Base-by-base conservation (phyloP, 257 asterid species). In the Echites panduratus region DNA sequence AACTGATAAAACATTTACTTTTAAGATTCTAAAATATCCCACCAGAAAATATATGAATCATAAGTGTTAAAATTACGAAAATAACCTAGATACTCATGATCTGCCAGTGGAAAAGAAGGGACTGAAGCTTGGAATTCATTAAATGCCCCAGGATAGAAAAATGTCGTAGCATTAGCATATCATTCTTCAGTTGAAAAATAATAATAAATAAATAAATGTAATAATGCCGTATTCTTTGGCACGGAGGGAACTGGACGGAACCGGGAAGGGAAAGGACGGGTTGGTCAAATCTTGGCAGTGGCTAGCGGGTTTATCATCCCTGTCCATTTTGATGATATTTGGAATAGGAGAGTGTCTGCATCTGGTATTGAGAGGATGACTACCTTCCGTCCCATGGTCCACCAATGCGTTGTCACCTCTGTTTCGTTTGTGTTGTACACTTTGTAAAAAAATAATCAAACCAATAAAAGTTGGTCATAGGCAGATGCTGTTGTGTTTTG, bases 121-220 rank as follows among this genome's bases (percentile, higher is more conserved):
- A 77, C 70, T 32, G 4, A 43, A 19, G 76, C 53, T 53, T 40
- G 24, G 5, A 16, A 71, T 48, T 3, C 80, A 77, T 53, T 77
- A 54, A 77, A 20, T 52, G 38, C 22, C 68, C 43, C 74, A 35
- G 47, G 54, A 4, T 45, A 7, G 32, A 1, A 26, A 20, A 50
- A 11, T 47, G 63, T 2, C 7, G 45, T 41, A 2, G 45, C 6
- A 40, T 40, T 2, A 2, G 43, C 7, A 19, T 27, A 26, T 67
- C 32, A 2, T 61, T 17, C 52, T 27, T 9, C 27, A 6, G 14
- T 52, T 62, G 71, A 20, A 10, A 53, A 53, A 19, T 4, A 53
- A 50, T 16, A 50, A 50, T 2, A 5, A 3, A 48, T 11, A 12
- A 1, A 4, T 2, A 48, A 11, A 12, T n/a, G 9, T 20, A 50